Conservation (phyloP, 176 grass and related monocot species). For the Poa pratensis region DNA sequence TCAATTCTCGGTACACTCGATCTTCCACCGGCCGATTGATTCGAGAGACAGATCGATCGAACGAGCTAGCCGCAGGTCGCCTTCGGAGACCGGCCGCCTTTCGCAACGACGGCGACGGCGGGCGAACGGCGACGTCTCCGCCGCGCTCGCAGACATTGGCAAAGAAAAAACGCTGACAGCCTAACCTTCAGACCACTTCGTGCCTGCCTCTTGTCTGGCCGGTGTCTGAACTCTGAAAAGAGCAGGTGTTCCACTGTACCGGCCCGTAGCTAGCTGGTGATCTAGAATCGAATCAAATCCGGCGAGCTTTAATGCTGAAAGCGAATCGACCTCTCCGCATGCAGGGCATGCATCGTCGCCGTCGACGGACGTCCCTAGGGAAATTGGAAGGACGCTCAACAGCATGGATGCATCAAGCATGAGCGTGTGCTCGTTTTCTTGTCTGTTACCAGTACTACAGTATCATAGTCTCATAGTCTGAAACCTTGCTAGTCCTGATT, state of each 20-base stretch:
- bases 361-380: not conserved
- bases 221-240: not conserved
- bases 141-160: not conserved
- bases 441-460: not conserved
- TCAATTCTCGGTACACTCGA: conserved; percentile 26
- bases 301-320: conserved; percentile 5
- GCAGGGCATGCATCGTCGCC: not conserved
- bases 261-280: not conserved
- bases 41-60: not conserved
- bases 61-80: not conserved
- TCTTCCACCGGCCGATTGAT: conserved; percentile 1
- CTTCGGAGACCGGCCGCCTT: conserved; percentile 30
- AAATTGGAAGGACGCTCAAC: not conserved
- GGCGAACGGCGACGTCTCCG: conserved; percentile 13
- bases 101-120: conserved; percentile 9
- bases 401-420: not conserved
- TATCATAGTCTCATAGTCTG: conserved; percentile 8
- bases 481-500: conserved; percentile 41
- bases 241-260: conserved; percentile 29
- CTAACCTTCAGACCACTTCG: not conserved
- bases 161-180: not conserved
- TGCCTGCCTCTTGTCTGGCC: not conserved
- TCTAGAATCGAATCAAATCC: not conserved
- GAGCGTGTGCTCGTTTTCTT: not conserved
- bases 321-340: not conserved